Percentiles rank a stretch among this genome's conserved stretches.
These are phyloP conservation scores for Megacollybia marginata DNA, from an alignment of 768 basidiomycete species.

Conservation along the genomic window DNA sequence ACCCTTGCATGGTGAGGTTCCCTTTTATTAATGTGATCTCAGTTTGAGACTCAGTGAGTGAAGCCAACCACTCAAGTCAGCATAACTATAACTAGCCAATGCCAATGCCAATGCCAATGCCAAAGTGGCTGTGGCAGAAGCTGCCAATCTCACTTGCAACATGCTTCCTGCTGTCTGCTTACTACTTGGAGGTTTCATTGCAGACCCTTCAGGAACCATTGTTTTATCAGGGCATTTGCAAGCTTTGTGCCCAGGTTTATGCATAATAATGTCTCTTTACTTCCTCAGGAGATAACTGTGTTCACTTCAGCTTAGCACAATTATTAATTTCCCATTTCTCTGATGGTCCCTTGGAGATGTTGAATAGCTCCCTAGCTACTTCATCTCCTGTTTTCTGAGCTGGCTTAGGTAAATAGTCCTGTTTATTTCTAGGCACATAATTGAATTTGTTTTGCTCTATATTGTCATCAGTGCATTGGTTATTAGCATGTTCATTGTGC, in stretches of 20 bases:
- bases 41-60: not conserved
- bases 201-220: conserved; percentile 7
- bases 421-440: not conserved
- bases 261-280: conserved; percentile 4
- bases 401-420: not conserved
- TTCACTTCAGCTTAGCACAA: not conserved
- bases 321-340: not conserved
- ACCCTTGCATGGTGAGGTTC: no score
- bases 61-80: not conserved
- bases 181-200: conserved; percentile 6
- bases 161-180: no score
- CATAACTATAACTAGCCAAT: not conserved
- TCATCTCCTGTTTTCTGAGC: not conserved
- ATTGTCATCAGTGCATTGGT: not conserved
- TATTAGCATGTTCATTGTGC: not conserved
- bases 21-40: no score
- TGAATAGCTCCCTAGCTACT: not conserved
- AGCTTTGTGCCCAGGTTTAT: conserved; percentile 18
- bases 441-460: not conserved
- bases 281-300: conserved; percentile 5
- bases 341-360: not conserved
- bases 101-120: not conserved
- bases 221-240: conserved; percentile 20
- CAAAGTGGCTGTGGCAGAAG: not conserved
- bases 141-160: not conserved